Base-by-base conservation (phyloP, 768 basidiomycete genomes). In the Mycena belliarum region DNA sequence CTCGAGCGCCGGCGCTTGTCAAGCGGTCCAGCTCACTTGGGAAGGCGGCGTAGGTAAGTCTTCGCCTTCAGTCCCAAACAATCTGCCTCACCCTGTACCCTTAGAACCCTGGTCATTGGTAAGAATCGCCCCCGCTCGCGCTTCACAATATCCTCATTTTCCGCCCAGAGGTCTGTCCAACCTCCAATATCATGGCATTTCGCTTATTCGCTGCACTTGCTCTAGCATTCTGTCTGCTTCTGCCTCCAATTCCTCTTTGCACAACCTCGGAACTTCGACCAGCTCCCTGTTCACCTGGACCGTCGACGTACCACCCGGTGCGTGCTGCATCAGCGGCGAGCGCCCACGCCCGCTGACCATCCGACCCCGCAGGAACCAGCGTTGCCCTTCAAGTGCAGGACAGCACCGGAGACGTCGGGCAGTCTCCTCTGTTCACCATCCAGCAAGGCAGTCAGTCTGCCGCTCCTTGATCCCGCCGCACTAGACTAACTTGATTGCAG, bases 31-130 rank as follows among this genome's bases (percentile, higher is more conserved):
- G 10, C 32, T 59, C 29, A 20, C 40, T 23, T 59, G 57, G 57
- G 29, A 52, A 44, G 57, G 57, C 23, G 57, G 57, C 49, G 48
- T 29, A 44, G 57, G 57, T 59, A 26, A 23, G 35, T n/a, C n/a
- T 8, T 18, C 6, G 15, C n/a, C 4, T 53, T 0, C 20, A 18
- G 4, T 18, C 38, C 21, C 11, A 15, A 40, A 49, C 8, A 24
- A 7, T 23, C 32, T 35, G 14, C 25, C 46, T 53, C 28, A 59
- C 38, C n/a, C 26, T 24, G 15, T 5, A 0, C 20, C 4, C 28
- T 8, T 6, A 59, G 57, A 2, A 21, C 57, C 57, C 20, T 59
- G 52, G 52, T 2, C 26, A 21, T 28, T 59, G 51, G 57, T 59
- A 53, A 25, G 47, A 26, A 6, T 35, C 16, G 20, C 28, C 14